Evolutionary conservation across 2,329 filamentous ascomycete genomes (phyloP).

Genomic region (Arachnomyces sp.): DNA sequence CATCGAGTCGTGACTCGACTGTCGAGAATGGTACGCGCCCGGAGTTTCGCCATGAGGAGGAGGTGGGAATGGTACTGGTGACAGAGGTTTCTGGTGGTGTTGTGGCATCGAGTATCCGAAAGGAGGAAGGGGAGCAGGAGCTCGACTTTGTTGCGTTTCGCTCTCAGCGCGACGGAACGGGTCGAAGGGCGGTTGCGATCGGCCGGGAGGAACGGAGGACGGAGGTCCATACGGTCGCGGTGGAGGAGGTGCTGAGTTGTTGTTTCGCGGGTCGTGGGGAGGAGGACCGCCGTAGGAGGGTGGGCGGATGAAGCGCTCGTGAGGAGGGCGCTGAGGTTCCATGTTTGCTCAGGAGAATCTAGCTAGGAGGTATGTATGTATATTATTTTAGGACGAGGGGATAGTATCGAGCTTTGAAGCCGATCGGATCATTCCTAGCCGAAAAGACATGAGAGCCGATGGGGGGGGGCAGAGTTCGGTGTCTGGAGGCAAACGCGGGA

Average conservation of each 20-base stretch:
- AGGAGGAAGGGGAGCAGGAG: slow-evolving; percentile 6
- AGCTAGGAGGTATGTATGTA: too few relatives aligned
- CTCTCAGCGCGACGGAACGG: slow-evolving; percentile 15
- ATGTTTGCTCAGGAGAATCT: slow-evolving; percentile 12
- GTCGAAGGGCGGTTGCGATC: slow-evolving; percentile 18
- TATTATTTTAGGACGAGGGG: too few relatives aligned
- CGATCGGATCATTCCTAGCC: too few relatives aligned
- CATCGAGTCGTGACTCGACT: slow-evolving; percentile 15
- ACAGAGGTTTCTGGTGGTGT: slow-evolving; percentile 12
- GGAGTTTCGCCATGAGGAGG: slow-evolving; percentile 15
- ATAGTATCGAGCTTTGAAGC: too few relatives aligned
- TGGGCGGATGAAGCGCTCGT: slow-evolving; percentile 24
- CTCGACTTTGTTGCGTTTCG: slow-evolving; percentile 9
- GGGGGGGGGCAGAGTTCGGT: too few relatives aligned
- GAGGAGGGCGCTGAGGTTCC: slow-evolving; percentile 21
- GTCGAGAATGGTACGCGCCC: slow-evolving; percentile 16
- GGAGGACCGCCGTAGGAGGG: slow-evolving; percentile 19
- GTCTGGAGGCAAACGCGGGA: neutral
- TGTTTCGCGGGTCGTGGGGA: slow-evolving; percentile 22
- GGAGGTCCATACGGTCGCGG: slow-evolving; percentile 16
- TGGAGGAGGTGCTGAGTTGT: slow-evolving; percentile 16
- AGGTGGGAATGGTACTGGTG: slow-evolving; percentile 15
- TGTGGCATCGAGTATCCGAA: slow-evolving; percentile 14
- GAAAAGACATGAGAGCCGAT: too few relatives aligned
- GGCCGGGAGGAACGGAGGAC: slow-evolving; percentile 13